phyloP scores from a whole-genome alignment of 495 filamentous ascomycete genomes.

The Aspergillus biplanus region DNA sequence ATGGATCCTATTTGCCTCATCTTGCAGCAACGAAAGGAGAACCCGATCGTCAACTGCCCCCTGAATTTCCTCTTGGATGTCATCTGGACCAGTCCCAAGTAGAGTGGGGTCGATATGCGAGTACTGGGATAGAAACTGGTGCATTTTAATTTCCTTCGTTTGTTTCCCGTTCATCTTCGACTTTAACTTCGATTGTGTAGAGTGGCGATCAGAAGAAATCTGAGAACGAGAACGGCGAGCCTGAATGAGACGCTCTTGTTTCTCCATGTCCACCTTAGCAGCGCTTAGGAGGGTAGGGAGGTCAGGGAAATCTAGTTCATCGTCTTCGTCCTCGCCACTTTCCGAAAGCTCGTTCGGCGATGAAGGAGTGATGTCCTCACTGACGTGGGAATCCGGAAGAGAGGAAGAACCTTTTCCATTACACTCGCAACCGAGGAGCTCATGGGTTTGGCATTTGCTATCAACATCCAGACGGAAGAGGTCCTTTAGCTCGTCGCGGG shows the following conservation, averaged over 20 bases:
- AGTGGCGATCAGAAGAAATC: background rate
- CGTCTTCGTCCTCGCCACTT: conserved; percentile 35
- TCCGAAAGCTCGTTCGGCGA: conserved; percentile 24
- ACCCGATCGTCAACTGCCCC: conserved; percentile 63
- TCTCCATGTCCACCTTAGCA: conserved; percentile 64
- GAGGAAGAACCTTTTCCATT: conserved; percentile 54
- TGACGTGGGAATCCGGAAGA: background rate
- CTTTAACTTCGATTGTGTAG: conserved; percentile 10
- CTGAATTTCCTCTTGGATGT: conserved; percentile 33
- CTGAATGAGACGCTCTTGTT: conserved; percentile 56
- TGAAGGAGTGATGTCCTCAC: background rate
- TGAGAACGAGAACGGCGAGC: conserved; percentile 20
- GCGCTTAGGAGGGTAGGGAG: conserved; percentile 55
- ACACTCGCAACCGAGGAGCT: conserved; percentile 69
- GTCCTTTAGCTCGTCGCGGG: conserved; percentile 69
- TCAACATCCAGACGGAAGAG: conserved; percentile 70
- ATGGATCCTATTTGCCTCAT: conserved; percentile 61
- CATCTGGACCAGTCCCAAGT: conserved; percentile 18
- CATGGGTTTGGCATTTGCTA: conserved; percentile 64
- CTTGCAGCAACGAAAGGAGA: conserved; percentile 60
- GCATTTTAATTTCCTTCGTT: conserved; percentile 48
- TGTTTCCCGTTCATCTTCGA: conserved; percentile 6
- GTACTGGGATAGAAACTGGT: conserved; percentile 67
- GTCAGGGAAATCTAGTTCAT: conserved; percentile 44
- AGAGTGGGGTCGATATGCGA: conserved; percentile 63